A percentile compares a stretch with the other conserved stretches of the same genome.
Conservation (phyloP, 257 asterid species). For the Solanum gracilifrons region DNA sequence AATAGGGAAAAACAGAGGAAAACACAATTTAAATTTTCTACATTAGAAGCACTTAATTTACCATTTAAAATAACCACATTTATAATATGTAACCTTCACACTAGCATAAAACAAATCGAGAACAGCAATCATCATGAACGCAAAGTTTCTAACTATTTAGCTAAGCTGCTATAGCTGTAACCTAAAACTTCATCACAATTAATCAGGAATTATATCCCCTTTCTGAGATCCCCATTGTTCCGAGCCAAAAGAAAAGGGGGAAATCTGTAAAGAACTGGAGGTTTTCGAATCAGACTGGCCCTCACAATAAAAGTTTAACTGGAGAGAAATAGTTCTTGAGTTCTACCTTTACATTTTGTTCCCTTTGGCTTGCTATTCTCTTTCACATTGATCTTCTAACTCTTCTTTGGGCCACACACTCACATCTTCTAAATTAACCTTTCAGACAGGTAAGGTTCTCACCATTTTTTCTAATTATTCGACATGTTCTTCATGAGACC, state of each 20-base stretch:
- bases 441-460: background rate
- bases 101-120: background rate
- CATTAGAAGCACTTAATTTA: background rate
- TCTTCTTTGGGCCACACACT: background rate
- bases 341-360: background rate
- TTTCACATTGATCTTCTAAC: background rate
- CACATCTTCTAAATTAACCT: background rate
- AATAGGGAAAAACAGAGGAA: background rate
- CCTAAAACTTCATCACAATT: background rate
- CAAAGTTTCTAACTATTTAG: background rate
- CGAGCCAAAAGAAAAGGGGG: background rate
- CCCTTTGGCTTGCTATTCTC: background rate
- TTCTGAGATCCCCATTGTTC: background rate
- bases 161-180: background rate
- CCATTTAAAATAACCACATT: background rate
- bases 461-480: background rate
- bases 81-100: background rate
- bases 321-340: background rate
- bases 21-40: background rate
- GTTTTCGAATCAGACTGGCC: background rate
- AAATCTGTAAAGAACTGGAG: background rate
- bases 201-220: background rate
- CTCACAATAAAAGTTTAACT: background rate
- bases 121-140: background rate
- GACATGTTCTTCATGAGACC: background rate